Percentiles rank a stretch among this genome's conserved stretches.
These are phyloP conservation scores for Microcera coccophila DNA, from an alignment of 2,329 filamentous ascomycete species.

Conservation along the genomic window DNA sequence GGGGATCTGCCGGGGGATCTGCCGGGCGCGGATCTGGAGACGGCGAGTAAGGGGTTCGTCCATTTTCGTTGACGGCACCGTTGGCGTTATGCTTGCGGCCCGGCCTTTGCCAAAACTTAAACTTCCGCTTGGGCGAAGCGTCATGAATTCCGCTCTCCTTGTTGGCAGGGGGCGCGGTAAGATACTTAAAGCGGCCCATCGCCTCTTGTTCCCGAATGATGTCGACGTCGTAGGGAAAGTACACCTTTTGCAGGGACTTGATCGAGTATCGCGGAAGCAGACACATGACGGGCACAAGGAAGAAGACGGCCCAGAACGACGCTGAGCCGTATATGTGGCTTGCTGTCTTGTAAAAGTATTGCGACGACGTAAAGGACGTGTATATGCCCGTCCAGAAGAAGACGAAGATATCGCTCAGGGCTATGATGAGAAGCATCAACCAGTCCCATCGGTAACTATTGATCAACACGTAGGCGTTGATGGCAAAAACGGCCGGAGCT, in stretches of 20 bases:
- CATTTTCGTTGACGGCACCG: slow-evolving; percentile 75
- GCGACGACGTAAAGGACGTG: slow-evolving; percentile 47
- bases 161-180: slow-evolving; percentile 42
- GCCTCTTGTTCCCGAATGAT: slow-evolving; percentile 91
- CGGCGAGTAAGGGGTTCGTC: slow-evolving; percentile 88
- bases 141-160: slow-evolving; percentile 37
- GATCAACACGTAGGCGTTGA: slow-evolving; percentile 91
- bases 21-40: slow-evolving; percentile 79
- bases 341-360: slow-evolving; percentile 69
- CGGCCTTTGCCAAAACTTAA: slow-evolving; percentile 57
- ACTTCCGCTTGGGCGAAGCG: slow-evolving; percentile 34
- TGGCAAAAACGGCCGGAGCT: slow-evolving; percentile 77
- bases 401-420: slow-evolving; percentile 78
- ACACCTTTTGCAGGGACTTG: slow-evolving; percentile 91
- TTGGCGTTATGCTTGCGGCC: slow-evolving; percentile 56
- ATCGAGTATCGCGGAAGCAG: slow-evolving; percentile 81
- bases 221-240: slow-evolving; percentile 87
- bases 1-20: slow-evolving; percentile 65
- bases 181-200: slow-evolving; percentile 74
- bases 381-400: slow-evolving; percentile 97
- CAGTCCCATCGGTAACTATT: slow-evolving; percentile 99
- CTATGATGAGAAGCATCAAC: slow-evolving; percentile 81
- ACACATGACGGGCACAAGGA: slow-evolving; percentile 76
- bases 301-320: slow-evolving; percentile 80
- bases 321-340: slow-evolving; percentile 74